Evolutionary conservation across 2,329 filamentous ascomycete genomes (phyloP), one percentile per base, ranked within the genome.

Genomic region (Seiridium cupressi): DNA sequence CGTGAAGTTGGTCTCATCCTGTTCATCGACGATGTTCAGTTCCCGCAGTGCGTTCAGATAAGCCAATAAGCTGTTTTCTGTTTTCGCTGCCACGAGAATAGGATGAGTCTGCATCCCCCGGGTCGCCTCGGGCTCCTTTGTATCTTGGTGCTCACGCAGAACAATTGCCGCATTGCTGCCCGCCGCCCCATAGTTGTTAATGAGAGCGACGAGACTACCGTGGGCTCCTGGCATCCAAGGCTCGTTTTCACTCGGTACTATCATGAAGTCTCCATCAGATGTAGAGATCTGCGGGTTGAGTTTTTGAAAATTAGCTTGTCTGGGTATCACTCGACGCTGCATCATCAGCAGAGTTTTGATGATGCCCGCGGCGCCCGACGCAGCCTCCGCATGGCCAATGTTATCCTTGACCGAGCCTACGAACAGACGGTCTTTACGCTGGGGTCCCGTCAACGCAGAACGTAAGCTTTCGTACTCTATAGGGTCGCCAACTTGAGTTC

Each of bases 171-270:
- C 70, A 48, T 77, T 77, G 42, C 66, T 70, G 0, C 75, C 74
- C 4, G 73, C 66, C 2, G 75, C 74, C 5, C 75, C 75, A 44
- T 75, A 76, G 47, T 68, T 76, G 59, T 74, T 77, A 34, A 77
- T 61, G 3, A 67, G 61, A 4, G 73, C 74, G 3, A 66, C 56
- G 1, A 64, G 69, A 1, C 44, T 9, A 9, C 44, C 44, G 44
- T n/a, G 11, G 10, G 3, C 1, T 9, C 44, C 44, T 3, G 44
- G 3, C 1, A 3, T 48, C 44, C 44, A 48, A 26, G 44, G 2
- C 2, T n/a, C 9, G 18, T 48, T 48, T 9, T 3, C 32, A 9
- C 46, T n/a, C 9, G 48, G 48, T 32, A 51, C 32, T 3, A 32
- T 51, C 9, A 51, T 51, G 11, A 10, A 9, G 13, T 51, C 48